phyloP scores from a whole-genome alignment of 139 green algal species.

The Yamagishiella unicocca region DNA sequence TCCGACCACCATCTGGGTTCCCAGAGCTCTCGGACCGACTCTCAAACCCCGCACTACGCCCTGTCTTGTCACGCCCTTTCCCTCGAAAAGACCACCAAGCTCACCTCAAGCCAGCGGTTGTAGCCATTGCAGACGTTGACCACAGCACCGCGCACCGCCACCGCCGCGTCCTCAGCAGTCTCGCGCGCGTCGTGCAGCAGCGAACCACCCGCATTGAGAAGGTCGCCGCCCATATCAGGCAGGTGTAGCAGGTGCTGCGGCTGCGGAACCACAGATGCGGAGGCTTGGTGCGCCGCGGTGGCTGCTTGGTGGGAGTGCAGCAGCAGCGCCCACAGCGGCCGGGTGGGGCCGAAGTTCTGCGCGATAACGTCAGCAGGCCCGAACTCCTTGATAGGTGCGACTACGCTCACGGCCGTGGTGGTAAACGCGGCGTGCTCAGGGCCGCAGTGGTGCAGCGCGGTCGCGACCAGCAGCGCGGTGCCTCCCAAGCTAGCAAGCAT shows the following conservation, averaged over 20 bases:
- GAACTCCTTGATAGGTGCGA: slow-evolving; percentile 6
- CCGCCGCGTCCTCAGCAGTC: neutral
- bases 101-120: slow-evolving; percentile 31
- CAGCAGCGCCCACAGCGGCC: slow-evolving; percentile 14
- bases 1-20: too few species aligned
- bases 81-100: too few species aligned
- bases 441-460: neutral
- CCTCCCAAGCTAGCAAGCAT: neutral
- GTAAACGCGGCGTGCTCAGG: neutral
- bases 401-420: neutral
- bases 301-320: slow-evolving; percentile 9
- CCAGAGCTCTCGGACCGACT: too few species aligned
- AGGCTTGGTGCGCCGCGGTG: neutral
- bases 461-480: neutral
- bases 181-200: neutral
- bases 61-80: too few species aligned
- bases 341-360: slow-evolving; percentile 10
- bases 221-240: too few species aligned
- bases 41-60: too few species aligned
- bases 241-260: neutral
- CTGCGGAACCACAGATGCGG: neutral
- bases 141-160: neutral
- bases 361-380: neutral
- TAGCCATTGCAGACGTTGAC: neutral
- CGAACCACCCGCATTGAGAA: neutral